phyloP scores from a whole-genome alignment of 441 rosid species.

The Brassica balearica region DNA sequence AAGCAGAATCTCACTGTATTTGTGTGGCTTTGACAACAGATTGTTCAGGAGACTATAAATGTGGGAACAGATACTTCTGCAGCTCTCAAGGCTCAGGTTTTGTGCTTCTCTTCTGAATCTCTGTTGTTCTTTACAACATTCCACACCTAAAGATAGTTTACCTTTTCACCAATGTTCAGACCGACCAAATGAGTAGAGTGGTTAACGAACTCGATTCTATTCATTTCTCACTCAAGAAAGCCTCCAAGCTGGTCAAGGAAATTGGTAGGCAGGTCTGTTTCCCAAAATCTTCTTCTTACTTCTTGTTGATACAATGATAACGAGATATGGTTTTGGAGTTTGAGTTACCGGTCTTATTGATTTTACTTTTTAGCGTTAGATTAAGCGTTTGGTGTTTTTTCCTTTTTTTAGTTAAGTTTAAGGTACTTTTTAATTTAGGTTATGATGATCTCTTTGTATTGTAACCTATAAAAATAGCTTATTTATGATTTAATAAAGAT shows the following conservation, averaged over 20 bases:
- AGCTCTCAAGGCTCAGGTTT: constrained; percentile 95
- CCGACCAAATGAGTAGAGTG: constrained; percentile 97
- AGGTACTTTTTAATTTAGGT: constrained; percentile 4
- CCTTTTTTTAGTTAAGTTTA: background rate
- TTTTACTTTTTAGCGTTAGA: background rate
- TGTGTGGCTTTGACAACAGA: constrained; percentile 50
- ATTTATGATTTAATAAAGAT: background rate
- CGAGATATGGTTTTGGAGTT: background rate
- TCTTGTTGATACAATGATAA: background rate
- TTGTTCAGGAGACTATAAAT: constrained; percentile 91
- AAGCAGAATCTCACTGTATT: constrained; percentile 11
- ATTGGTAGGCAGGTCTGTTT: constrained; percentile 96
- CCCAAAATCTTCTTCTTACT: constrained; percentile 35
- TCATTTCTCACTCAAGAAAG: constrained; percentile 94
- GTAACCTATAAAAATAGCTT: background rate
- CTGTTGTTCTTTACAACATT: constrained; percentile 14
- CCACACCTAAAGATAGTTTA: constrained; percentile 37
- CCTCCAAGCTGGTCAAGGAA: constrained; percentile 92
- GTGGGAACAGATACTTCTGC: constrained; percentile 96
- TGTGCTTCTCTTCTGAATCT: constrained; percentile 31
- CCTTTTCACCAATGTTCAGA: constrained; percentile 54
- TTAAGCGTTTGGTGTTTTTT: background rate
- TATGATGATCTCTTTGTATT: background rate
- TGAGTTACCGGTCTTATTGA: background rate
- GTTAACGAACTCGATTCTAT: constrained; percentile 96